phyloP scores from a whole-genome alignment of 2,329 filamentous ascomycete genomes.

The Penicillium italicum region DNA sequence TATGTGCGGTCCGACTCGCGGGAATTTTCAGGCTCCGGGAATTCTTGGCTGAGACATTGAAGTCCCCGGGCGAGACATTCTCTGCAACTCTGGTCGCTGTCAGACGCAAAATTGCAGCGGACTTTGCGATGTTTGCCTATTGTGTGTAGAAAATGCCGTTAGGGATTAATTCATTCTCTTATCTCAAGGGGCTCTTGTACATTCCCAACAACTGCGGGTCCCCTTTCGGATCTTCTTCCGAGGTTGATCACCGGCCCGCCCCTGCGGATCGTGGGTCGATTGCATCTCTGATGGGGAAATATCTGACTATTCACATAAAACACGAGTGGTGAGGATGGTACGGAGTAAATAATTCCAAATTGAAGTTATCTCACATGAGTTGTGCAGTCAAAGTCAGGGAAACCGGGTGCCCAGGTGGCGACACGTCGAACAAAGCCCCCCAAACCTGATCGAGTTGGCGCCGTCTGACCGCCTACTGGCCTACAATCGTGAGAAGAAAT shows the following conservation, averaged over 20 bases:
- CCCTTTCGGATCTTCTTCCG: slow-evolving; percentile 18
- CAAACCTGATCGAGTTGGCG: neutral
- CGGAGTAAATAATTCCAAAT: neutral
- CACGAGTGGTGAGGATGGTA: neutral
- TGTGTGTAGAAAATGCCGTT: neutral
- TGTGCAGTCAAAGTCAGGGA: neutral
- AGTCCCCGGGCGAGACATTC: slow-evolving; percentile 12
- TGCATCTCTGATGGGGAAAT: neutral
- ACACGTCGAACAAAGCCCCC: neutral
- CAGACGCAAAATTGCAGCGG: slow-evolving; percentile 10
- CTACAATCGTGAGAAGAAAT: neutral
- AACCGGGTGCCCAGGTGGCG: neutral
- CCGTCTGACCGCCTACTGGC: neutral
- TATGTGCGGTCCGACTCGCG: slow-evolving; percentile 10
- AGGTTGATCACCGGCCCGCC: slow-evolving; percentile 4
- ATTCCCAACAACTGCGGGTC: slow-evolving; percentile 19
- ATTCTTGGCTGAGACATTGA: slow-evolving; percentile 14
- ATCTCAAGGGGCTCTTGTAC: slow-evolving; percentile 5
- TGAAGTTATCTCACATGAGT: neutral
- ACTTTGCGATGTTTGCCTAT: slow-evolving; percentile 18
- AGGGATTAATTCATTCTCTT: neutral
- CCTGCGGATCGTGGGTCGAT: neutral
- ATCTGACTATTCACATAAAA: neutral
- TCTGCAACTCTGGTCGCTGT: slow-evolving; percentile 9
- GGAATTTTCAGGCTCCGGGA: slow-evolving; percentile 12